A percentile compares a stretch with the other conserved stretches of the same genome.
Evolutionary conservation across 1,284 basidiomycete species (phyloP).

Genomic region (Ceratobasidium sp.): DNA sequence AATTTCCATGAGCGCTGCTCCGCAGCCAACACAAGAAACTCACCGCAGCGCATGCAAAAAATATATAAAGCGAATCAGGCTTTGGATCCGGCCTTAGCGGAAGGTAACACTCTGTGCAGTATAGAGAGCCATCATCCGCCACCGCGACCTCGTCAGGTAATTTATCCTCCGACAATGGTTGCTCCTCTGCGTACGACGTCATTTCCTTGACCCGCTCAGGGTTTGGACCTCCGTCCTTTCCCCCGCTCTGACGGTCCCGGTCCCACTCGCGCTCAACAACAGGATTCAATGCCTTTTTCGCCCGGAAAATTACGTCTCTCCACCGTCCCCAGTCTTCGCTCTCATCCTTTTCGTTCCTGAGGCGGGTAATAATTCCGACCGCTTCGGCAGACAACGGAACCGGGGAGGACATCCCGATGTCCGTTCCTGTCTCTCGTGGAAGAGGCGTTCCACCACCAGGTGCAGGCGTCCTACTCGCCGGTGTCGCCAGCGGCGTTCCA

Average conservation of each 20-base stretch:
- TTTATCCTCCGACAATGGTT: conserved; percentile 22
- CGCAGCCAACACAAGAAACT: conserved; percentile 50
- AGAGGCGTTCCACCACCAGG: conserved; percentile 54
- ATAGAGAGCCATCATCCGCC: conserved; percentile 50
- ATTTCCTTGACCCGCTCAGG: conserved; percentile 7
- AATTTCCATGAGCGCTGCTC: neutral
- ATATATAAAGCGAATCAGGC: conserved; percentile 90
- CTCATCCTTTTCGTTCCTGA: conserved; percentile 91
- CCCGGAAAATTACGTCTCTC: conserved; percentile 81
- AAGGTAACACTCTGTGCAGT: conserved; percentile 87
- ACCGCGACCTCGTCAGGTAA: conserved; percentile 29
- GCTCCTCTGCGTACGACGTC: conserved; percentile 12
- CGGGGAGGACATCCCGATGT: conserved; percentile 89
- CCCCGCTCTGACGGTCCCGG: neutral
- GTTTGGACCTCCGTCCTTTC: neutral
- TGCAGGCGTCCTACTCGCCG: conserved; percentile 23
- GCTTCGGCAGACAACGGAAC: conserved; percentile 85
- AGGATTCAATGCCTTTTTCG: conserved; percentile 56
- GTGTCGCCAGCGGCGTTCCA: conserved; percentile 17
- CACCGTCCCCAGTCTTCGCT: conserved; percentile 91
- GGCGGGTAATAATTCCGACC: conserved; percentile 79
- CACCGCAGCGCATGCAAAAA: conserved; percentile 89
- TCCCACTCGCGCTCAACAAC: conserved; percentile 31
- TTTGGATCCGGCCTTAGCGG: conserved; percentile 90
- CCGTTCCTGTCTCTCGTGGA: conserved; percentile 80